Conservation (phyloP, 2,329 filamentous ascomycete genomes). For the Neofusicoccum sp. region DNA sequence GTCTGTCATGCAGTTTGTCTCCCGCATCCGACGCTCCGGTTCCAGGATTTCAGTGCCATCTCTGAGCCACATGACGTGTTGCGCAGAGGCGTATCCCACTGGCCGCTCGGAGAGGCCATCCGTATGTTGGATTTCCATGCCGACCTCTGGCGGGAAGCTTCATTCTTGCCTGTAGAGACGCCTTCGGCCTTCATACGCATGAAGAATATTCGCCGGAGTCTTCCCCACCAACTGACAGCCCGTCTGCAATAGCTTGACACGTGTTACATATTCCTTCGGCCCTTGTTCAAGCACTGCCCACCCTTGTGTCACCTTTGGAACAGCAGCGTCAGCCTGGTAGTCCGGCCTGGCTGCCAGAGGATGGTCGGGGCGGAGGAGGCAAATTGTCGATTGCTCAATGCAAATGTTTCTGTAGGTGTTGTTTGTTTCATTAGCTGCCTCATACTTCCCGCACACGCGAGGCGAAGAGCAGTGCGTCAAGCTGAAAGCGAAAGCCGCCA, state of each 20-base stretch:
- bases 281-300: conserved; percentile 11
- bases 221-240: background rate
- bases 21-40: background rate
- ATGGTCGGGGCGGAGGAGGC: background rate
- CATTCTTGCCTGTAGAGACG: background rate
- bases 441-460: background rate
- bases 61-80: conserved; percentile 2
- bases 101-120: background rate
- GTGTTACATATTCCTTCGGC: conserved; percentile 11
- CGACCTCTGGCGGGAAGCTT: background rate
- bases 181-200: background rate
- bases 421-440: conserved; percentile 14
- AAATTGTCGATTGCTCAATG: background rate
- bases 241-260: conserved; percentile 8
- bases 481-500: background rate
- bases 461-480: background rate
- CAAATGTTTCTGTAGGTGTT: conserved; percentile 14
- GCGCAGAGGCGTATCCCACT: background rate
- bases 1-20: conserved; percentile 10
- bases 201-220: background rate
- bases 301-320: background rate
- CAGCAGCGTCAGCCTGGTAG: background rate
- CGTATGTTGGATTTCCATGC: background rate
- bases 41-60: background rate
- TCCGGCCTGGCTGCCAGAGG: background rate